Evolutionary conservation across 2,329 filamentous ascomycete genomes (phyloP), one percentile per base, ranked within the genome.

Genomic region (Calonectria hawksworthii): DNA sequence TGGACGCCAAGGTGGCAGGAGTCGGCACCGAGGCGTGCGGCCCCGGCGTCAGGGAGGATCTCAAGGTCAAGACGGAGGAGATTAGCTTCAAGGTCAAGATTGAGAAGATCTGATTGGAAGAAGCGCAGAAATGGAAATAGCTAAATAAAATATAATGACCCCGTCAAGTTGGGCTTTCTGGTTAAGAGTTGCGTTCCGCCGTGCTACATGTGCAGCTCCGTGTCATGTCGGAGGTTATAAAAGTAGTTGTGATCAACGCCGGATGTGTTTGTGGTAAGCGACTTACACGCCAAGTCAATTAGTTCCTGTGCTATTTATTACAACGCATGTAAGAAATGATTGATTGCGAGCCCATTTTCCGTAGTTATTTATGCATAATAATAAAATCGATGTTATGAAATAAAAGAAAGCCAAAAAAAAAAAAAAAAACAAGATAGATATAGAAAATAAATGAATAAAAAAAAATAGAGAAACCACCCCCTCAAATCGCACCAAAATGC

Each of bases 1-100:
- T 89, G n/a, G 87, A 88, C 75, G 84, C 83, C 1, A 82, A 82
- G 74, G 88, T 89, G n/a, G 86, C 88, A 0, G 89, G 89, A 2
- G 87, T 90, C 0, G 89, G 89, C 1, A 86, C 87, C 0, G 88
- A 82, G 0, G 88, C 88, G 1, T 90, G 88, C 70, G 89, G 89
- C 5, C 88, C 88, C 0, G 87, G 83, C 0, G 88, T 89, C 1
- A 83, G 86, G 54, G 85, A 88, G 23, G 88, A 89, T 65, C 78
- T 87, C 63, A 74, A 86, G 79, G 87, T 87, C 11, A 85, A 85
- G 70, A 84, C 84, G 5, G 83, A 85, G 73, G 84, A 87, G 51
- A 82, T 84, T 38, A 81, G 77, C 38, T 89, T 89, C 76, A 83
- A 82, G 3, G 89, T 89, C 74, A 76, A 84, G 30, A 73, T 89